Conservation (phyloP, 805 yeast species). For the Suhomyces prunicola region DNA sequence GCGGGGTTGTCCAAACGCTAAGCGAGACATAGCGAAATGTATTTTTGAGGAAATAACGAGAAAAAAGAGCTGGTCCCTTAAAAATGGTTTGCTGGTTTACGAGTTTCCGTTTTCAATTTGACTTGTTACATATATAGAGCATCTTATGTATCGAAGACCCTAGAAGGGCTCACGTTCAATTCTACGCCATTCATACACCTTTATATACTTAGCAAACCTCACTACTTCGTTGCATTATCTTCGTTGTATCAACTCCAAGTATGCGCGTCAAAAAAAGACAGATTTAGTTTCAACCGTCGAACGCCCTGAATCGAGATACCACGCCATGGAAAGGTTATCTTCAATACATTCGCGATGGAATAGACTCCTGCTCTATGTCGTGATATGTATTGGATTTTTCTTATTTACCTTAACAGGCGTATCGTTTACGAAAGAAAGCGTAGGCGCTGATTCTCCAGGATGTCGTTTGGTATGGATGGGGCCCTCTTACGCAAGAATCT, state of each 20-base stretch:
- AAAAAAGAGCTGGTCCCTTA: neutral
- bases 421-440: conserved; percentile 13
- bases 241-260: neutral
- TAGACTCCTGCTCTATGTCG: conserved; percentile 8
- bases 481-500: conserved; percentile 76
- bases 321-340: neutral
- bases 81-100: neutral
- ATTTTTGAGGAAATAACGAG: neutral
- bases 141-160: neutral
- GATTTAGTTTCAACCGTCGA: neutral
- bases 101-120: neutral
- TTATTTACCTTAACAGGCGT: conserved; percentile 12
- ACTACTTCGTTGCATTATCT: neutral
- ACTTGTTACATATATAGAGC: neutral
- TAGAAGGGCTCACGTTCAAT: neutral
- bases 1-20: neutral
- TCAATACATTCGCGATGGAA: conserved; percentile 1
- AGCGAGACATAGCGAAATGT: neutral
- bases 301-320: neutral
- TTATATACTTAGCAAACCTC: neutral
- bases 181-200: neutral
- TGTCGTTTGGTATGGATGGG: conserved; percentile 77
- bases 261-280: neutral
- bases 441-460: conserved; percentile 34
- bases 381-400: conserved; percentile 16